Evolutionary conservation across 148 eudicot species (phyloP), one percentile per base, ranked within the genome.

Genomic region (Cornus kousa): DNA sequence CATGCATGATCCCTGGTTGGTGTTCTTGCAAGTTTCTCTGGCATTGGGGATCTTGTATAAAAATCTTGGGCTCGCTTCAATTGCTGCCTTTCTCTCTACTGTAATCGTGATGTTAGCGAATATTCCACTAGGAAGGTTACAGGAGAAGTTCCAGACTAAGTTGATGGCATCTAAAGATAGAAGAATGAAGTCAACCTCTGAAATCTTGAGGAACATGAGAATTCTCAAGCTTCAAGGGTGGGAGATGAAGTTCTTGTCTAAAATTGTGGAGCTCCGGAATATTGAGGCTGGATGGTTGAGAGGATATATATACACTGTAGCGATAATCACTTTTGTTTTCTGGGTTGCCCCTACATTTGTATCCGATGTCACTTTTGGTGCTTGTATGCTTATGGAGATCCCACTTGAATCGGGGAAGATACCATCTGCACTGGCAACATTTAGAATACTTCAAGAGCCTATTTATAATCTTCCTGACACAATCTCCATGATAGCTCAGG

Each of bases 141-240:
- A 82, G 46, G 83, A 85, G 68, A 85, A 87, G 77, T 87, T 81
- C 40, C 90, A 85, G 28, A 82, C 67, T 11, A 85, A 82, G 72
- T 28, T 85, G 28, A 87, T 87, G 87, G 77, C 70, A 64, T 82
- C 82, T 4, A 87, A 87, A 80, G 90, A 87, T 79, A 57, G 57
- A 76, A 82, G 87, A 62, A 87, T 87, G 90, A 87, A 84, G 57
- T 86, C 87, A 20, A 87, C 90, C 39, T 85, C 90, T 60, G 90
- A 87, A 67, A 68, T 85, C 75, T 50, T 87, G 70, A 87, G 83
- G 77, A 87, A 85, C 71, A 87, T 87, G 90, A 80, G 87, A 33
- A 82, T 87, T 66, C 71, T 87, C 23, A 85, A 87, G 86, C 84
- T 87, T 66, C 90, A 87, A 69, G 90, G 80, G 19, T 87, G 90